Percentiles rank a stretch among this genome's conserved stretches.
These are phyloP conservation scores for Brassica carinata DNA, from an alignment of 345 rosid genomes.

Conservation along the genomic window DNA sequence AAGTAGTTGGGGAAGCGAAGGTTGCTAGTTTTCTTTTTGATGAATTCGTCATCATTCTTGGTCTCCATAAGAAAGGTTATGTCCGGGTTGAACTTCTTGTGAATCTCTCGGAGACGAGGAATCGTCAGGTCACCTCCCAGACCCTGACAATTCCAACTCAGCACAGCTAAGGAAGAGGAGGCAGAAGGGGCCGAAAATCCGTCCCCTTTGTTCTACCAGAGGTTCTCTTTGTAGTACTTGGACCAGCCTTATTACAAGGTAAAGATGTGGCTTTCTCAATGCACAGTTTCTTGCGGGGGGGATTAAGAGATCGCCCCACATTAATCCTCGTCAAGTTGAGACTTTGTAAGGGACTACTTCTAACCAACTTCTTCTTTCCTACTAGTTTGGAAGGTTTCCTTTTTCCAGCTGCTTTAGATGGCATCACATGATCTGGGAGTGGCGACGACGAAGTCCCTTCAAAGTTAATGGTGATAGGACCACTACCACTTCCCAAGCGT, in stretches of 20 bases:
- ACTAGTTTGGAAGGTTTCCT: too few species aligned
- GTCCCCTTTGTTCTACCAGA: not conserved
- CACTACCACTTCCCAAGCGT: too few species aligned
- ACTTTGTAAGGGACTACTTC: too few species aligned
- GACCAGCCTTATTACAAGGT: not conserved
- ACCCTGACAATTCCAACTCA: not conserved
- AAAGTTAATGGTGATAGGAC: too few species aligned
- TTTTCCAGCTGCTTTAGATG: too few species aligned
- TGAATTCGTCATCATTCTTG: not conserved
- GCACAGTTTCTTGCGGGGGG: not conserved
- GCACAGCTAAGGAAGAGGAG: not conserved
- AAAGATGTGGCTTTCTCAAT: not conserved
- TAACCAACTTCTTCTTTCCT: too few species aligned
- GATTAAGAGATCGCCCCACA: not conserved
- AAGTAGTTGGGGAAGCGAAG: not conserved
- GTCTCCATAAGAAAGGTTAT: not conserved
- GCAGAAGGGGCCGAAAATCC: not conserved
- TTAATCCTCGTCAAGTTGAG: not conserved
- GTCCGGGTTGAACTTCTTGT: not conserved
- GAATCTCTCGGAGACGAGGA: not conserved
- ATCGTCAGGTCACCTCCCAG: not conserved
- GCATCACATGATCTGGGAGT: too few species aligned
- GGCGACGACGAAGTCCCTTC: too few species aligned
- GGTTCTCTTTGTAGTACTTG: not conserved
- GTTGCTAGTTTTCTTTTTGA: not conserved